Conservation (phyloP, 345 rosid species). For the Durio zibethinus region DNA sequence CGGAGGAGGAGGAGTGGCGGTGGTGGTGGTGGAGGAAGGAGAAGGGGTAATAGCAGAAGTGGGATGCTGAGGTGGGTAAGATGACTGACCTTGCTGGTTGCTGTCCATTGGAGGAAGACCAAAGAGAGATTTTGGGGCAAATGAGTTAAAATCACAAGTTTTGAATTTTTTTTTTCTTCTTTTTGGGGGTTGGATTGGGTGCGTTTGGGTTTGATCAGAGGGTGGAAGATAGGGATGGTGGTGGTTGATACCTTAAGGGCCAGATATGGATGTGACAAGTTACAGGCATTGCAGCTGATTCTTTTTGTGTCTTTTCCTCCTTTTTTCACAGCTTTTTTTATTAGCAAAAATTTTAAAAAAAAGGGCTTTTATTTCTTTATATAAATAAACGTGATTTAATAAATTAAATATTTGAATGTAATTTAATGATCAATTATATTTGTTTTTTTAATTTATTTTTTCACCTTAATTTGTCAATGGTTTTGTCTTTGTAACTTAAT, state of each 20-base stretch:
- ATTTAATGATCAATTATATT: not conserved
- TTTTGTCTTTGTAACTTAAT: too few relatives aligned
- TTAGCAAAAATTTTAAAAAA: too few relatives aligned
- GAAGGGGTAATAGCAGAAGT: slow-evolving; percentile 26
- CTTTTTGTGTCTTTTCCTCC: not conserved
- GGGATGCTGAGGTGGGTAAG: slow-evolving; percentile 49
- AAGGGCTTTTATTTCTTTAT: too few relatives aligned
- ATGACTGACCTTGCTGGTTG: slow-evolving; percentile 55
- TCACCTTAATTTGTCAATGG: too few relatives aligned
- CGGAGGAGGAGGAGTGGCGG: slow-evolving; percentile 30
- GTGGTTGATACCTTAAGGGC: slow-evolving; percentile 10
- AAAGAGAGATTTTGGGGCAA: not conserved
- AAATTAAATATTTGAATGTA: too few relatives aligned
- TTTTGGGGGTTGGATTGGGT: not conserved
- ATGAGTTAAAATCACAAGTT: slow-evolving; percentile 10
- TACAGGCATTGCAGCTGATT: slow-evolving; percentile 35
- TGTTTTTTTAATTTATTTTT: not conserved
- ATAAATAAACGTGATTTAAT: too few relatives aligned
- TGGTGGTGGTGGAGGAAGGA: slow-evolving; percentile 15
- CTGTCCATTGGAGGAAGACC: slow-evolving; percentile 45
- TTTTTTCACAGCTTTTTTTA: too few relatives aligned
- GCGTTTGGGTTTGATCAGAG: slow-evolving; percentile 21
- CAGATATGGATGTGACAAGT: slow-evolving; percentile 27
- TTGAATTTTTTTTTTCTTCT: not conserved
- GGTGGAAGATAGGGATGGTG: not conserved